Conservation (phyloP, 2,329 filamentous ascomycete species). For the Reticulascus tulasneorum region DNA sequence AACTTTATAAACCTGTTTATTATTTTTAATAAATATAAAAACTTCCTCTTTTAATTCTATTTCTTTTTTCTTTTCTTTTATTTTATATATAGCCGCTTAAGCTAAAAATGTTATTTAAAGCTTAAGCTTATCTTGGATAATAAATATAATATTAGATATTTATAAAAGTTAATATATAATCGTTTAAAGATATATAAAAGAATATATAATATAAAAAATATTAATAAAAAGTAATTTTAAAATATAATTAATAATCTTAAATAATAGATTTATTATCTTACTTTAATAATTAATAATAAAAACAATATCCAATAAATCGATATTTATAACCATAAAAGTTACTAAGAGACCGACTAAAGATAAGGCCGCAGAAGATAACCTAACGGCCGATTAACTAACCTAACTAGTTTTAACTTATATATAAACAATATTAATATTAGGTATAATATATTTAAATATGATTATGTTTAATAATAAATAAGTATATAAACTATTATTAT, state of each 20-base stretch:
- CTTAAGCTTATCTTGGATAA: no score
- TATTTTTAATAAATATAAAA: not conserved
- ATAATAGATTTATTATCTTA: not conserved
- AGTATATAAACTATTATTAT: not conserved
- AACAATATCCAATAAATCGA: no score
- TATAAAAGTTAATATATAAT: no score
- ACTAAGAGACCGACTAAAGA: no score
- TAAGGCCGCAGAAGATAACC: no score
- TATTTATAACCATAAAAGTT: no score
- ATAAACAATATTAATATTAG: not conserved
- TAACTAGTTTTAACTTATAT: constrained; percentile 1
- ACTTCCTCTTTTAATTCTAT: not conserved
- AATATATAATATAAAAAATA: not conserved
- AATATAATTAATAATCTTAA: not conserved
- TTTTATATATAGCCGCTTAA: not conserved
- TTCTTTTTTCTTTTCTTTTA: no score
- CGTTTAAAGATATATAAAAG: not conserved
- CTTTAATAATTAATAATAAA: no score
- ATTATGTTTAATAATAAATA: not conserved
- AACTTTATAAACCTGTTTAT: not conserved
- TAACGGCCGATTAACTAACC: no score
- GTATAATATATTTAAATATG: not conserved
- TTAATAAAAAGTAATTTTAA: not conserved
- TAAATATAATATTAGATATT: no score
- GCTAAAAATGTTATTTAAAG: no score